A percentile compares a stretch with the other conserved stretches of the same genome.
Conservation (phyloP, 495 filamentous ascomycete genomes). For the Parmelia sp. region DNA sequence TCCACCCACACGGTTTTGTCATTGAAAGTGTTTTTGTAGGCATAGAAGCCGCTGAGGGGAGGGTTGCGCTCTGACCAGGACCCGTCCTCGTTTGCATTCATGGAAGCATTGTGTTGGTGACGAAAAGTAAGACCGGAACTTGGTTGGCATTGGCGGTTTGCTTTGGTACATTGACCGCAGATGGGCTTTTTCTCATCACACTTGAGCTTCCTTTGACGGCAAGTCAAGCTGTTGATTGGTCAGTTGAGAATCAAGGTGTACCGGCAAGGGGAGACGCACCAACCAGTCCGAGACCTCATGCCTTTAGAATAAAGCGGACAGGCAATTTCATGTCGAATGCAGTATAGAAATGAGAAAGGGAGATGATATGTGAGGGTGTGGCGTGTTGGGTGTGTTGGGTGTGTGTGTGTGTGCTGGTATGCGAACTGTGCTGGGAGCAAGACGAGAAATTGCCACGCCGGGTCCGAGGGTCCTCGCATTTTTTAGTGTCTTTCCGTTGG, state of each 20-base stretch:
- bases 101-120: conserved; percentile 67
- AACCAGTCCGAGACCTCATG: conserved; percentile 28
- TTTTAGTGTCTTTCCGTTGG: too few species aligned
- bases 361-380: too few species aligned
- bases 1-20: conserved; percentile 58
- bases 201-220: conserved; percentile 58
- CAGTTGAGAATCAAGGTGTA: conserved; percentile 8
- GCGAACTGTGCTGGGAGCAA: too few species aligned
- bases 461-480: too few species aligned
- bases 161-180: conserved; percentile 56
- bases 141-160: conserved; percentile 53
- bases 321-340: background rate
- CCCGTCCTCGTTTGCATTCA: conserved; percentile 47
- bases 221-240: conserved; percentile 45
- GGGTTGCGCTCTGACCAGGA: conserved; percentile 37
- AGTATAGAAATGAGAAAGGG: background rate
- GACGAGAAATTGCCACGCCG: too few species aligned
- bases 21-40: conserved; percentile 62
- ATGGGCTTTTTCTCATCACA: conserved; percentile 55
- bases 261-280: conserved; percentile 14
- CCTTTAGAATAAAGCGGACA: background rate
- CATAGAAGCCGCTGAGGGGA: conserved; percentile 58
- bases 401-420: background rate
- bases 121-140: conserved; percentile 60
- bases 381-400: background rate